These are phyloP conservation scores for Kingdonia uniflora DNA, from an alignment of 164 flowering plant genomes.

Conservation along the genomic window DNA sequence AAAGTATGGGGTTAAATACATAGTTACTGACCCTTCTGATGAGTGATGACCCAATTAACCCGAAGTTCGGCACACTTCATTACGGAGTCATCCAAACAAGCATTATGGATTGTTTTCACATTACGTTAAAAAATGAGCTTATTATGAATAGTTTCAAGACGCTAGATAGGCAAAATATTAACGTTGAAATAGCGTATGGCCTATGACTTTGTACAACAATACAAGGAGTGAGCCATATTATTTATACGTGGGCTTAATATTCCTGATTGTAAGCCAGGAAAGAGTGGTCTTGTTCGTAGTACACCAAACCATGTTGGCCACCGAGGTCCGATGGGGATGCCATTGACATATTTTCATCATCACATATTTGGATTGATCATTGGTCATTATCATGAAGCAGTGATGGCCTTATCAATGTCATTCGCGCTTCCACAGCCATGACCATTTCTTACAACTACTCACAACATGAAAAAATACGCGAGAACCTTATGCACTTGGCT, in stretches of 20 bases:
- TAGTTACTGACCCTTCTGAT: conserved; percentile 37
- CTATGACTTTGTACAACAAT: conserved; percentile 45
- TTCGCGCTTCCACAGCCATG: conserved; percentile 44
- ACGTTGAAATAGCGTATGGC: conserved; percentile 40
- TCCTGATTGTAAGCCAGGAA: conserved; percentile 37
- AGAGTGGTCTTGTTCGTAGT: conserved; percentile 25
- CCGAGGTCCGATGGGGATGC: conserved; percentile 61
- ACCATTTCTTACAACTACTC: conserved; percentile 57
- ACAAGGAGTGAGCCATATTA: conserved; percentile 40
- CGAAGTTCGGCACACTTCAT: conserved; percentile 43
- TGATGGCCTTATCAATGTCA: conserved; percentile 61
- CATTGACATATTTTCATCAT: conserved; percentile 33
- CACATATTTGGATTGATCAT: conserved; percentile 69
- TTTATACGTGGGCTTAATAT: conserved; percentile 58
- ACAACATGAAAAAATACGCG: conserved; percentile 43
- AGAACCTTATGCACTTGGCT: too few relatives aligned
- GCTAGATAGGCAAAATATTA: conserved; percentile 42
- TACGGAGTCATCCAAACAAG: conserved; percentile 34
- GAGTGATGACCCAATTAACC: conserved; percentile 31
- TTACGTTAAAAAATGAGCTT: conserved; percentile 35
- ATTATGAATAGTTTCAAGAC: conserved; percentile 49
- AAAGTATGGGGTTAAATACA: conserved; percentile 28
- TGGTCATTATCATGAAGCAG: conserved; percentile 32
- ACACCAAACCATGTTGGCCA: conserved; percentile 28
- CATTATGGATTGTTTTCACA: conserved; percentile 49